Conservation (phyloP, 352 stramenopile genomes). For the Globisporangium lucens region DNA sequence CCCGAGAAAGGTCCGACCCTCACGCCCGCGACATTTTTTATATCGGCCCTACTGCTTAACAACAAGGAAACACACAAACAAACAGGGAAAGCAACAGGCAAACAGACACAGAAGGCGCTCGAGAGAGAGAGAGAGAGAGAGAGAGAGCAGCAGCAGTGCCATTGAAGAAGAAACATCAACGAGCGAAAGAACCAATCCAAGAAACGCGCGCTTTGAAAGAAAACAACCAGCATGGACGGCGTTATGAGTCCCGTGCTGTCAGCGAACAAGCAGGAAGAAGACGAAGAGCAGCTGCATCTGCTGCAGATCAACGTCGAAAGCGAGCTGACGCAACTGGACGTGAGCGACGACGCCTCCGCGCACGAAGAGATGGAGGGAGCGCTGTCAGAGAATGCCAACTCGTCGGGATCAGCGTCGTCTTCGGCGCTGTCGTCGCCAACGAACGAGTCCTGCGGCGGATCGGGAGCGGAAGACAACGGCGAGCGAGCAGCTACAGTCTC, state of each 20-base stretch:
- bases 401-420: neutral
- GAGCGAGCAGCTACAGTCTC: constrained; percentile 16
- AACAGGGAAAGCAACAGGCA: neutral
- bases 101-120: neutral
- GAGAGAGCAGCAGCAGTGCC: neutral
- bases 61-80: neutral
- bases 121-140: neutral
- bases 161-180: neutral
- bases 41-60: neutral
- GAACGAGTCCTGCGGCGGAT: constrained; percentile 16
- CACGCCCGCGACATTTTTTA: constrained; percentile 6
- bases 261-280: constrained; percentile 2
- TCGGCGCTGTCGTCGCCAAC: constrained; percentile 6
- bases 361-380: constrained; percentile 1
- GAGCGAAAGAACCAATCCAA: neutral
- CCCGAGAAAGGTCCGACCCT: constrained; percentile 6
- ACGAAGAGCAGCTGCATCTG: neutral
- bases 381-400: constrained; percentile 1
- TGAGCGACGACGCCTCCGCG: neutral
- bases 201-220: neutral
- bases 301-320: neutral
- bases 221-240: neutral
- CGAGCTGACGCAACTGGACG: constrained; percentile 1
- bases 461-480: constrained; percentile 15
- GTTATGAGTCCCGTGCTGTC: constrained; percentile 7